Evolutionary conservation across 2,329 filamentous ascomycete genomes (phyloP).

Genomic region (Stemphylium vesicarium): DNA sequence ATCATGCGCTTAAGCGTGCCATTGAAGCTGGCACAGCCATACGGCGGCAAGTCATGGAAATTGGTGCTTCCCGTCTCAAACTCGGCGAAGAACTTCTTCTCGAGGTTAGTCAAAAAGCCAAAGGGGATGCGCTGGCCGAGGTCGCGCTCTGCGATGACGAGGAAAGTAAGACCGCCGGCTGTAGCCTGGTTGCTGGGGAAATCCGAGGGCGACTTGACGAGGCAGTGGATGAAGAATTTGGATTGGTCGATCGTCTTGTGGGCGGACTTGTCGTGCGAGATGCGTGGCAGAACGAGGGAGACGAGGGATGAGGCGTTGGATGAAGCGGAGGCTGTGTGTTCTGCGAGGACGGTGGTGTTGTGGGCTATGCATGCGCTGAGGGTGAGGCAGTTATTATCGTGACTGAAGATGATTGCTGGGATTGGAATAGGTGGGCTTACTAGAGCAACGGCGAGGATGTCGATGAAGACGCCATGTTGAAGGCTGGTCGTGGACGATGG

Average conservation of each 20-base stretch:
- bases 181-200: conserved; percentile 61
- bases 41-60: conserved; percentile 80
- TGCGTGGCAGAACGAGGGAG: conserved; percentile 93
- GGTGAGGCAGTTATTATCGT: conserved; percentile 17
- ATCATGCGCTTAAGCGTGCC: conserved; percentile 76
- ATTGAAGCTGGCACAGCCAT: conserved; percentile 91
- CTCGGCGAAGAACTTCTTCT: conserved; percentile 79
- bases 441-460: conserved; percentile 50
- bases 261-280: conserved; percentile 77
- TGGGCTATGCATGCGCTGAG: conserved; percentile 89
- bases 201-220: conserved; percentile 79
- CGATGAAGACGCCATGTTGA: conserved; percentile 49
- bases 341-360: conserved; percentile 88
- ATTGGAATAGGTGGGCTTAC: conserved; percentile 24
- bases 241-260: conserved; percentile 96
- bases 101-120: conserved; percentile 88
- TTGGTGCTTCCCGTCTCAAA: conserved; percentile 72
- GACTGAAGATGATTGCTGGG: neutral
- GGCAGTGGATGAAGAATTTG: conserved; percentile 92
- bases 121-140: conserved; percentile 90
- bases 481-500: neutral
- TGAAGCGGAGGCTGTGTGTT: conserved; percentile 86
- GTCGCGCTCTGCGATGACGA: conserved; percentile 82
- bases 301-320: conserved; percentile 86
- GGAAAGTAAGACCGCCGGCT: conserved; percentile 85